Evolutionary conservation across 2,329 filamentous ascomycete species (phyloP).

Genomic region (Cordyceps tenuipes): DNA sequence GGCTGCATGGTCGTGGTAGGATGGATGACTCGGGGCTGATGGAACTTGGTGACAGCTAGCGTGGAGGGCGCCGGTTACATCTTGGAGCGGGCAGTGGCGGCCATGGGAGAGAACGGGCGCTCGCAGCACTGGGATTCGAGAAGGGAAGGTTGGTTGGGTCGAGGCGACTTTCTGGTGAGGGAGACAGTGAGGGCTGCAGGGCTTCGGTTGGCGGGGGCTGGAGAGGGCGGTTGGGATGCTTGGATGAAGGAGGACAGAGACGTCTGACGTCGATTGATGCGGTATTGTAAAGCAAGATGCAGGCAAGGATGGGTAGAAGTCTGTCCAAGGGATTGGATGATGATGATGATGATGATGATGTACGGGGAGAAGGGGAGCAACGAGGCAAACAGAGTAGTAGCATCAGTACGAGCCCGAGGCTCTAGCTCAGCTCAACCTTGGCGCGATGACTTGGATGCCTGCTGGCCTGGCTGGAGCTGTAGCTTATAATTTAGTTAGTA

Average conservation of each 20-base stretch:
- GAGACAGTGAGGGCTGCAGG: neutral
- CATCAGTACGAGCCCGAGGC: constrained; percentile 1
- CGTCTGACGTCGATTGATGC: neutral
- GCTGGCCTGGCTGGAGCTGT: too few relatives aligned
- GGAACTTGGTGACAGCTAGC: neutral
- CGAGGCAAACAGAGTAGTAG: constrained; percentile 2
- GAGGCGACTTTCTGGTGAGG: neutral
- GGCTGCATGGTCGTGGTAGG: constrained; percentile 38
- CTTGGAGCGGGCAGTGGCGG: neutral
- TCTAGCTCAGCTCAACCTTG: constrained; percentile 3
- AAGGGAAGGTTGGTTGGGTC: neutral
- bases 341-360: neutral
- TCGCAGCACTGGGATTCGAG: neutral
- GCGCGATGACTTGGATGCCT: neutral
- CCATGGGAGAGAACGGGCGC: neutral
- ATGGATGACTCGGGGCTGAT: constrained; percentile 16
- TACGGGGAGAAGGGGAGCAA: neutral
- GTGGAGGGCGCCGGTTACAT: neutral
- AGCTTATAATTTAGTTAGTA: too few relatives aligned
- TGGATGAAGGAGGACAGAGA: neutral
- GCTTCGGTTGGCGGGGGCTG: neutral
- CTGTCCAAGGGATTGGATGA: neutral
- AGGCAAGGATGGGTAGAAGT: neutral
- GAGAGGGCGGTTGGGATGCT: neutral
- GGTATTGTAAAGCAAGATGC: neutral